Conservation (phyloP, 257 asterid species). For the Solanum chmielewskii region DNA sequence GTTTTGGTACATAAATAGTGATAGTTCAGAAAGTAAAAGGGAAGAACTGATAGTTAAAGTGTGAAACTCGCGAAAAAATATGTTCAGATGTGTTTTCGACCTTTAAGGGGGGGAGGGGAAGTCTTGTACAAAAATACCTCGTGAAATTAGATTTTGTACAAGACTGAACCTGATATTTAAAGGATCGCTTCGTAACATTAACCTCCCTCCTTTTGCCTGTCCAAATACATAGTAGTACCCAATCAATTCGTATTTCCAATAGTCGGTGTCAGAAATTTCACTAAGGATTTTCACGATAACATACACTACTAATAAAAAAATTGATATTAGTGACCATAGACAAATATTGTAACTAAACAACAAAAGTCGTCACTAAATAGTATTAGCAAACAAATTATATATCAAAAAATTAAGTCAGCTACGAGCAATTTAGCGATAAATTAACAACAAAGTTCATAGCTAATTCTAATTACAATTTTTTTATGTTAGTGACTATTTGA, state of each 20-base stretch:
- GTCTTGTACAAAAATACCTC: constrained; percentile 71
- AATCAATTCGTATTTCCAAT: constrained; percentile 20
- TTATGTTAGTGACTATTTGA: background rate
- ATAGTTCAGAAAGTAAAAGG: background rate
- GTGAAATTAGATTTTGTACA: constrained; percentile 64
- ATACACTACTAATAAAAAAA: background rate
- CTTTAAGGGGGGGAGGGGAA: constrained; percentile 5
- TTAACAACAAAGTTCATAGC: background rate
- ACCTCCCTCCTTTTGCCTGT: constrained; percentile 48
- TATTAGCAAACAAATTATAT: background rate
- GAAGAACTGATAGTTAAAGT: background rate
- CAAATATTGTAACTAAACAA: background rate
- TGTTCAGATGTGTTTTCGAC: background rate
- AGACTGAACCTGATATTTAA: constrained; percentile 85
- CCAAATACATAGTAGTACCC: constrained; percentile 37
- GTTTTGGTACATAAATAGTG: background rate
- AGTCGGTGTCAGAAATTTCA: background rate
- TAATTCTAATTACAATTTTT: background rate
- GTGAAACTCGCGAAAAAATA: background rate
- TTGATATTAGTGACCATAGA: background rate
- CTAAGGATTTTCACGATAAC: background rate
- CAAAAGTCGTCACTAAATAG: background rate
- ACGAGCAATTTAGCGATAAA: background rate
- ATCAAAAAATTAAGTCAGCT: background rate
- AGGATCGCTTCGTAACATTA: constrained; percentile 39